phyloP scores from a whole-genome alignment of 805 yeast genomes.

The Saccharomyces mikatae region DNA sequence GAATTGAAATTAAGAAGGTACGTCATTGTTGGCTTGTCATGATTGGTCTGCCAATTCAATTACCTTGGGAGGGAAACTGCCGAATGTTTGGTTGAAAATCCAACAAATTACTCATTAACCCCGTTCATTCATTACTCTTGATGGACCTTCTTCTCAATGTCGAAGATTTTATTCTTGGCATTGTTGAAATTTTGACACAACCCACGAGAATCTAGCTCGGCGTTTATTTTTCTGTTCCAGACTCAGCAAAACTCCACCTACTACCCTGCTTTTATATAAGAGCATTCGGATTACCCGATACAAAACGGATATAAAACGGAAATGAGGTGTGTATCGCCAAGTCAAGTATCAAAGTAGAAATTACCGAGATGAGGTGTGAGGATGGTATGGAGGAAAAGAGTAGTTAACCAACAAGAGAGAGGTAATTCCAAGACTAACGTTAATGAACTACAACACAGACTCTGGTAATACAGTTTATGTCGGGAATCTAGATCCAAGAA shows the following conservation, averaged over 20 bases:
- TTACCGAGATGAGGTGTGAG: not conserved
- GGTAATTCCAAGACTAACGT: not conserved
- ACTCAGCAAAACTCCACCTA: not conserved
- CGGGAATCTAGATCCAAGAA: slow-evolving; percentile 75
- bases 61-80: not conserved
- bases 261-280: too few species aligned
- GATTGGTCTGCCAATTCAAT: not conserved
- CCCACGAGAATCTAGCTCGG: not conserved
- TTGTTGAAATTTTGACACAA: not conserved
- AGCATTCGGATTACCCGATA: not conserved
- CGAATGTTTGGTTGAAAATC: not conserved
- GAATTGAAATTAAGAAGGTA: too few species aligned
- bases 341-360: not conserved
- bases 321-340: not conserved
- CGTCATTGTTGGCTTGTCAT: not conserved
- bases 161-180: not conserved
- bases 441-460: slow-evolving; percentile 23
- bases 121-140: not conserved
- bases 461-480: slow-evolving; percentile 56
- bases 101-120: not conserved
- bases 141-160: not conserved
- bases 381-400: not conserved
- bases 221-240: not conserved
- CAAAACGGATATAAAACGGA: not conserved
- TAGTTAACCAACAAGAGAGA: not conserved